Conservation (phyloP, 1,139 yeast species). For the Zygoascus sp. region DNA sequence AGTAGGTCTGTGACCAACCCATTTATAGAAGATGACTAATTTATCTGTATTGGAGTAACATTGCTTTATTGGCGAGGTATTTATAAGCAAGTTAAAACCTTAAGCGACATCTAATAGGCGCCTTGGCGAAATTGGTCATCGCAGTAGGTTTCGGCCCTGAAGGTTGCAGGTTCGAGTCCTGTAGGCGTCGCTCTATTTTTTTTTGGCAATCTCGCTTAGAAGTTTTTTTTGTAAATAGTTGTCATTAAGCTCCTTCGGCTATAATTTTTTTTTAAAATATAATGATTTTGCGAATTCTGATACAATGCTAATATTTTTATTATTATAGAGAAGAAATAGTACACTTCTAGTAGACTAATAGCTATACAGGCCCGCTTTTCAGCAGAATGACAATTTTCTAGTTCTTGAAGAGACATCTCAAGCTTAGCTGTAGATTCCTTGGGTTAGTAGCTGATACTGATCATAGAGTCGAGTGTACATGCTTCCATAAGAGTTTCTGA, state of each 20-base stretch:
- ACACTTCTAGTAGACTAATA: neutral
- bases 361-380: neutral
- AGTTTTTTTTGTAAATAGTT: neutral
- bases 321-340: too few relatives aligned
- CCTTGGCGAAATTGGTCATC: slow-evolving; percentile 16
- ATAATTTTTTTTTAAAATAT: neutral
- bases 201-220: neutral
- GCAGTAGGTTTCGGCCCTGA: slow-evolving; percentile 16
- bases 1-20: too few relatives aligned
- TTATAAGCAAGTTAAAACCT: neutral
- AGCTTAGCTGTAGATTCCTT: slow-evolving; percentile 70
- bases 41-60: neutral
- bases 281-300: too few relatives aligned
- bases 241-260: neutral
- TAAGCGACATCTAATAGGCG: slow-evolving; percentile 3
- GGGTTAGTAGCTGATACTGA: slow-evolving; percentile 89
- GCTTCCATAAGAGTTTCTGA: slow-evolving; percentile 81
- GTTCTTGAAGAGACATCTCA: neutral
- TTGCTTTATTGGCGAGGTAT: neutral
- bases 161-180: slow-evolving; percentile 24
- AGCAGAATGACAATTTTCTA: neutral
- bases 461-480: slow-evolving; percentile 88
- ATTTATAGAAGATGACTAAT: neutral
- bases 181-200: slow-evolving; percentile 22
- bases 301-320: neutral